A percentile compares a stretch with the other conserved stretches of the same genome.
Conservation (phyloP, 1,284 basidiomycete species). For the Cerioporus squamosus region DNA sequence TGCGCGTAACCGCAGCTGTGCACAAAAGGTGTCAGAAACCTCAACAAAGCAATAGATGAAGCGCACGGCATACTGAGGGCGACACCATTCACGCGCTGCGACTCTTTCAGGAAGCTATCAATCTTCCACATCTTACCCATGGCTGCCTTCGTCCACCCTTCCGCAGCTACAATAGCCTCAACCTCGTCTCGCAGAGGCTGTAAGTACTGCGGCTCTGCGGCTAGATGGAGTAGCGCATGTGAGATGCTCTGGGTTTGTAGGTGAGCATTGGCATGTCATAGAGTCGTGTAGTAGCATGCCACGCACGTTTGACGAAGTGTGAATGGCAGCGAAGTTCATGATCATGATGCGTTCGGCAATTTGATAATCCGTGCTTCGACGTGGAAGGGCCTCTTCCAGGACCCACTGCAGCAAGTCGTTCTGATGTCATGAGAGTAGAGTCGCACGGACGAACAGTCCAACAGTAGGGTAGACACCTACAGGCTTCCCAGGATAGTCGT, state of each 20-base stretch:
- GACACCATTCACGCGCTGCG: slow-evolving; percentile 43
- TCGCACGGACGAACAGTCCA: neutral
- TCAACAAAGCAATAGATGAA: neutral
- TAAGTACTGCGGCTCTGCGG: slow-evolving; percentile 44
- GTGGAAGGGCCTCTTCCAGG: slow-evolving; percentile 28
- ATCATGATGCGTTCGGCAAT: slow-evolving; percentile 31
- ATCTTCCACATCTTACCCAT: slow-evolving; percentile 51
- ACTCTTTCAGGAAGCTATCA: slow-evolving; percentile 58
- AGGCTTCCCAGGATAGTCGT: slow-evolving; percentile 40
- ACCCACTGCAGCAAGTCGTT: slow-evolving; percentile 33
- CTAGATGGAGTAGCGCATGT: slow-evolving; percentile 44
- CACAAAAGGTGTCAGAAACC: neutral
- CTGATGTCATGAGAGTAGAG: slow-evolving; percentile 7
- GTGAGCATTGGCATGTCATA: no score
- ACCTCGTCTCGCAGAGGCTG: slow-evolving; percentile 50
- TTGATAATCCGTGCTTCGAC: slow-evolving; percentile 4
- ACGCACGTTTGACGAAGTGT: slow-evolving; percentile 36
- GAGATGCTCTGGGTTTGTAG: slow-evolving; percentile 36
- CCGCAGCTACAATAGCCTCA: slow-evolving; percentile 36
- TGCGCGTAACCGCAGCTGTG: neutral
- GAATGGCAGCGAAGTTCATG: slow-evolving; percentile 39
- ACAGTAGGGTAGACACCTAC: slow-evolving; percentile 18
- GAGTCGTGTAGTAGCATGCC: neutral
- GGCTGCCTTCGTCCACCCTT: slow-evolving; percentile 48
- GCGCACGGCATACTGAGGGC: slow-evolving; percentile 23